phyloP scores from a whole-genome alignment of 1,284 basidiomycete genomes.

The Takashimella koratensis region DNA sequence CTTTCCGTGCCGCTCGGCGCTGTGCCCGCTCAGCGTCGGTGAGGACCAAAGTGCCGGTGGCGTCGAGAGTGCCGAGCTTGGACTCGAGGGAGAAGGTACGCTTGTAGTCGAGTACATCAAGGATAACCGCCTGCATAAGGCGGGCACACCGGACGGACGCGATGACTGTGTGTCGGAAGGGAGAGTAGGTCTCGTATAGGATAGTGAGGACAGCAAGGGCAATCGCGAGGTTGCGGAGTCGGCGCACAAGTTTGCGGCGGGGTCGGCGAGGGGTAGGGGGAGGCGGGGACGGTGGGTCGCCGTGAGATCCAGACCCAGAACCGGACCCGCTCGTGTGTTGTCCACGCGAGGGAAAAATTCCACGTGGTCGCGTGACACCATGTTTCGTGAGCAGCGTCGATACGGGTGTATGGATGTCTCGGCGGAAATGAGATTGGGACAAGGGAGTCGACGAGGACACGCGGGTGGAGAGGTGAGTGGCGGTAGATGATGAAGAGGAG shows the following conservation, averaged over 20 bases:
- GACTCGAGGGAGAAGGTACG: constrained; percentile 58
- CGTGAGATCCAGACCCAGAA: background rate
- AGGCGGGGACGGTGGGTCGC: background rate
- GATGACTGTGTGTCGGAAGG: constrained; percentile 50
- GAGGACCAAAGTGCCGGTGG: constrained; percentile 52
- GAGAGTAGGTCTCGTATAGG: constrained; percentile 48
- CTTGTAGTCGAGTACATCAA: constrained; percentile 78
- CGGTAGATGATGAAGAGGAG: background rate
- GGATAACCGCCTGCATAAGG: constrained; percentile 51
- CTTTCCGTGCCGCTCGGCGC: constrained; percentile 60
- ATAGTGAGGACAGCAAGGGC: constrained; percentile 31
- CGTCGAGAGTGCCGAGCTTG: constrained; percentile 12
- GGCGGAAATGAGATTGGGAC: no score
- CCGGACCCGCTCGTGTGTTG: background rate
- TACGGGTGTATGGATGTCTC: no score
- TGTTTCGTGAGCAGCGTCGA: no score
- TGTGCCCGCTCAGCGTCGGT: constrained; percentile 52
- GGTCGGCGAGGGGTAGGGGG: constrained; percentile 6
- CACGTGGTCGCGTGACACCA: background rate
- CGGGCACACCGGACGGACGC: constrained; percentile 64
- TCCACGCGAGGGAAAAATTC: background rate
- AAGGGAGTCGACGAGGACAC: no score
- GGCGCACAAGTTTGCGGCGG: no score
- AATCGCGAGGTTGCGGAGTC: constrained; percentile 27
- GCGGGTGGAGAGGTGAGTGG: no score